Evolutionary conservation across 2,329 filamentous ascomycete species (phyloP), one percentile per base, ranked within the genome.

Genomic region (Alternaria angustiovoidea): DNA sequence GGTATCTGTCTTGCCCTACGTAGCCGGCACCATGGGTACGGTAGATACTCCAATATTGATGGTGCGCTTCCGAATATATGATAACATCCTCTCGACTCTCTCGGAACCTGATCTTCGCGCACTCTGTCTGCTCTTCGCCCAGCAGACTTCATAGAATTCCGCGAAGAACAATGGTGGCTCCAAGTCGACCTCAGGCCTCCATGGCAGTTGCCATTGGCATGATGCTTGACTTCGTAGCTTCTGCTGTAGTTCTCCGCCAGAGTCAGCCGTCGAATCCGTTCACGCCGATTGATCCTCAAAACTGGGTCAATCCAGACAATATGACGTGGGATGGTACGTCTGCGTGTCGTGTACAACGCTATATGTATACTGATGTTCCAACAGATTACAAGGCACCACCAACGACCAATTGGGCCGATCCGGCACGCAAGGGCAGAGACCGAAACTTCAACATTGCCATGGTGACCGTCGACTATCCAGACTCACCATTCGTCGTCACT

Each of bases 381-480:
- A 2, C 2, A 57, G 54, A 86, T 61, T 86, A 80, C 64, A 77
- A 76, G 11, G 71, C 74, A 16, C 82, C 82, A 1, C 84, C 84
- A 0, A 81, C 79, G 2, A 84, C 82, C 1, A 79, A 77, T 18
- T 86, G 84, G 84, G 78, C 75, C 7, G 80, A 86, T 55, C 77
- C 83, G 2, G 67, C 71, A 0, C 75, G 72, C 34, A 81, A 77
- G 57, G 84, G 84, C 7, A 79, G 80, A 2, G 75, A 74, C 34
- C 79, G 84, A 18, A 86, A 86, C 74, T 86, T 86, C 77, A 85
- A 86, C 63, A 86, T 86, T 58, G 84, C 84, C 5, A 80, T 86
- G 61, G 81, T 86, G 26, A 77, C 81, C 1, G 79, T 86, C 34
- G 84, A 86, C 70, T 86, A 85, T 63, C 71, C 80, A 0, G 83